phyloP scores from a whole-genome alignment of 2,329 filamentous ascomycete genomes.

The Phyllosticta ampelicida region DNA sequence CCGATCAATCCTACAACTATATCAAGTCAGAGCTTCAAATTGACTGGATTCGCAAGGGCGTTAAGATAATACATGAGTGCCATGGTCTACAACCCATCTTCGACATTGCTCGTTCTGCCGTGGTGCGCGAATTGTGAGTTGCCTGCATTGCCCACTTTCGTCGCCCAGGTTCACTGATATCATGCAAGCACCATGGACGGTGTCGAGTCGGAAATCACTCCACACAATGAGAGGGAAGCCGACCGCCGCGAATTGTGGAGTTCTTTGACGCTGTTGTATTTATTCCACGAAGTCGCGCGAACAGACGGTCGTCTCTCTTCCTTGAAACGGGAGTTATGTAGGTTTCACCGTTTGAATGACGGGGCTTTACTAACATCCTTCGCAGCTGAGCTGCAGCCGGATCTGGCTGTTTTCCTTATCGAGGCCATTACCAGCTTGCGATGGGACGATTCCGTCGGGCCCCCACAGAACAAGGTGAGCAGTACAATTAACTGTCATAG shows the following conservation, averaged over 20 bases:
- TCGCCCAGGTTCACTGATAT: background rate
- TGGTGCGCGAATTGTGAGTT: conserved; percentile 17
- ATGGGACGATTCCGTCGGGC: conserved; percentile 49
- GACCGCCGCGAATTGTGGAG: conserved; percentile 38
- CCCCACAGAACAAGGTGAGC: conserved; percentile 35
- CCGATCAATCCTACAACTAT: conserved; percentile 14
- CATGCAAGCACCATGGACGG: conserved; percentile 4
- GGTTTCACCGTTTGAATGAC: conserved; percentile 9
- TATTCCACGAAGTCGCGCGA: conserved; percentile 38
- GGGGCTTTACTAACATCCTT: background rate
- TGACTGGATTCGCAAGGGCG: conserved; percentile 35
- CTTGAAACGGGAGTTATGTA: conserved; percentile 23
- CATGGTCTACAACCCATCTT: conserved; percentile 32
- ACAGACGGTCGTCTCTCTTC: conserved; percentile 41
- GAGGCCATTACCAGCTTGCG: conserved; percentile 43
- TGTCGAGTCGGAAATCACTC: conserved; percentile 11
- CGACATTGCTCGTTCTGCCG: conserved; percentile 26
- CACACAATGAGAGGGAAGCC: conserved; percentile 26
- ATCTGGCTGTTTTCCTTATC: conserved; percentile 61
- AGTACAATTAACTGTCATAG: background rate
- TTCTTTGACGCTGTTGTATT: conserved; percentile 37
- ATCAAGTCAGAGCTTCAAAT: conserved; percentile 31
- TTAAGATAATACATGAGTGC: conserved; percentile 30
- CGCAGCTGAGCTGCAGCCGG: conserved; percentile 45
- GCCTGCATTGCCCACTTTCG: background rate